Conservation (phyloP, 768 basidiomycete species). For the Tremella fuciformis region DNA sequence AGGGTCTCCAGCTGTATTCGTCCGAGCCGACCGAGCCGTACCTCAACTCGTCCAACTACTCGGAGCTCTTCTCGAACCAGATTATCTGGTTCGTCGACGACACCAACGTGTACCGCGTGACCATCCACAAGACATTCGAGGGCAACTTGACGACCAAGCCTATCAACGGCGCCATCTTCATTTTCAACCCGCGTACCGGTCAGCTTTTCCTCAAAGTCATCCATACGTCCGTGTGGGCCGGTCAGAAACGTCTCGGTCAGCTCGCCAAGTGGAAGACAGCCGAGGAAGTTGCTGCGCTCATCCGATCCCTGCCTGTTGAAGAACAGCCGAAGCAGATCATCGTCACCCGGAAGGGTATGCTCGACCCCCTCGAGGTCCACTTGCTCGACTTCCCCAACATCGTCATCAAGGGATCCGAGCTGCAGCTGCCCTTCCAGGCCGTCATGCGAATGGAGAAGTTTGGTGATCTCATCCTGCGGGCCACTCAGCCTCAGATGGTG, state of each 20-base stretch:
- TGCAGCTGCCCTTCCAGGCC: conserved; percentile 98
- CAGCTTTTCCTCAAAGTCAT: conserved; percentile 99
- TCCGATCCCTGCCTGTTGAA: conserved; percentile 97
- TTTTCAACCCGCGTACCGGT: conserved; percentile 98
- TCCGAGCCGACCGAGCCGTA: conserved; percentile 99
- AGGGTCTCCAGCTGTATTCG: conserved; percentile 95
- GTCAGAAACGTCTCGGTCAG: conserved; percentile 99
- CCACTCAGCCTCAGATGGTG: conserved; percentile 99
- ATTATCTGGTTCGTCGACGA: conserved; percentile 99
- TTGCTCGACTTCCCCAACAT: conserved; percentile 99
- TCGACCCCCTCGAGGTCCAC: conserved; percentile 89
- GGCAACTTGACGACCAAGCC: conserved; percentile 99
- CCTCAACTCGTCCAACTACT: conserved; percentile 88
- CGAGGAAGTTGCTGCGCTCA: conserved; percentile 97
- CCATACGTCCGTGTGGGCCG: conserved; percentile 99
- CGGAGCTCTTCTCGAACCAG: conserved; percentile 94
- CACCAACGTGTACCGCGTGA: conserved; percentile 91
- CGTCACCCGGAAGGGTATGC: conserved; percentile 99
- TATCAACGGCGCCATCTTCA: conserved; percentile 67
- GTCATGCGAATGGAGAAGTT: conserved; percentile 99
- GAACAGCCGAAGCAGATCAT: conserved; percentile 99
- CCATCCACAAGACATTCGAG: conserved; percentile 93
- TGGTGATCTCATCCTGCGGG: conserved; percentile 87
- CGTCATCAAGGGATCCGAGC: conserved; percentile 97
- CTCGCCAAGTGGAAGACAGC: conserved; percentile 93